phyloP scores from a whole-genome alignment of 2,329 filamentous ascomycete genomes.

The Diplodia corticola region DNA sequence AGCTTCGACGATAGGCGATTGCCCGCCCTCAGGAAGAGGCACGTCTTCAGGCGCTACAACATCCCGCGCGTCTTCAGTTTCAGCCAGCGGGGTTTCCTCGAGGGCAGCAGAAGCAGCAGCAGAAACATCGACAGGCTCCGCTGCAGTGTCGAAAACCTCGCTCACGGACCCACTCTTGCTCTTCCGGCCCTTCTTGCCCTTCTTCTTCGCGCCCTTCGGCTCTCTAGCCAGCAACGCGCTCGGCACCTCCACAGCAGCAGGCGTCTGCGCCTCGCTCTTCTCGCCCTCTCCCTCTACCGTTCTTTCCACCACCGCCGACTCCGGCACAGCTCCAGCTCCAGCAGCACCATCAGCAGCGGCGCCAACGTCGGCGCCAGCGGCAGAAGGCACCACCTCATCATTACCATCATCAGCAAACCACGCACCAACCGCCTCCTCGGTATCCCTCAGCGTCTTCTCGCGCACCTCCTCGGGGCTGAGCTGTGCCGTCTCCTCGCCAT shows the following conservation, averaged over 20 bases:
- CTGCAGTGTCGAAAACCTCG: neutral
- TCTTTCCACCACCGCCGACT: neutral
- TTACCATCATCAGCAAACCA: slow-evolving; percentile 27
- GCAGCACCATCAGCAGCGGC: too few species aligned
- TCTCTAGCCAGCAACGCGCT: slow-evolving; percentile 1
- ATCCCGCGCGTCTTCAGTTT: neutral
- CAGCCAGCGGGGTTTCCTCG: neutral
- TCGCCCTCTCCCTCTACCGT: neutral
- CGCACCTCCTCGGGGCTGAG: slow-evolving; percentile 27
- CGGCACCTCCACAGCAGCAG: neutral
- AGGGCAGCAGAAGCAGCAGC: neutral
- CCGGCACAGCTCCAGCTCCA: neutral
- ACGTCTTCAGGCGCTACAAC: neutral
- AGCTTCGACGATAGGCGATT: too few species aligned
- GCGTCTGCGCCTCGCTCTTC: neutral
- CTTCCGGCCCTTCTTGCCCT: neutral
- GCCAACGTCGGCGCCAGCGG: neutral
- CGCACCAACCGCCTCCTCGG: slow-evolving; percentile 31
- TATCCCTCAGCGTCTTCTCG: slow-evolving; percentile 30
- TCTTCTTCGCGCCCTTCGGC: neutral
- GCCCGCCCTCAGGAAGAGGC: neutral
- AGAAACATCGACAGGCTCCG: neutral
- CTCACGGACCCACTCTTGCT: neutral
- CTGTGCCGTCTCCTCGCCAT: slow-evolving; percentile 26
- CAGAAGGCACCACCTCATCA: too few species aligned